These are phyloP conservation scores for Colletotrichum sp. DNA, from an alignment of 2,329 filamentous ascomycete species.

Conservation along the genomic window DNA sequence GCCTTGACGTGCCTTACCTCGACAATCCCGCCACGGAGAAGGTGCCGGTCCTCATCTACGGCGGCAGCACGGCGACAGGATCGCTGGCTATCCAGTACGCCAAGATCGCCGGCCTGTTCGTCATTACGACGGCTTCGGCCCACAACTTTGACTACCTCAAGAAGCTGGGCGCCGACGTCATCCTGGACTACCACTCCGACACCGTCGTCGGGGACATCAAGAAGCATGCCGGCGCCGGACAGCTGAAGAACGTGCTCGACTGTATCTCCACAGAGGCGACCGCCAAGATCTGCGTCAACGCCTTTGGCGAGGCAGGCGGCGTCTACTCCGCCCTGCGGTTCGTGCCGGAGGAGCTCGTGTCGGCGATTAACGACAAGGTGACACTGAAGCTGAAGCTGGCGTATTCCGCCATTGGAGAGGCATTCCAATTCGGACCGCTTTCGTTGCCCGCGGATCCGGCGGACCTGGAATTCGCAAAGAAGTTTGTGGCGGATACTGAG, in stretches of 20 bases:
- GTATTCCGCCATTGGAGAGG: constrained; percentile 45
- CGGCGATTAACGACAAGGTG: constrained; percentile 43
- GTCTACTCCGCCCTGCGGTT: constrained; percentile 42
- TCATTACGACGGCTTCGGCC: constrained; percentile 43
- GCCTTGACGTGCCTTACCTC: constrained; percentile 50
- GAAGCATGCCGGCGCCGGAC: constrained; percentile 22
- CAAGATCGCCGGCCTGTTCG: constrained; percentile 42
- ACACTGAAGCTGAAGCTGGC: constrained; percentile 33
- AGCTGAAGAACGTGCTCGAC: constrained; percentile 38
- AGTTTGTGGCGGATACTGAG: constrained; percentile 38
- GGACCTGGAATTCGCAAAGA: constrained; percentile 39
- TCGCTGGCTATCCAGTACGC: constrained; percentile 54
- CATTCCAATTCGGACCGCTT: constrained; percentile 25
- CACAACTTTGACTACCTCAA: constrained; percentile 43
- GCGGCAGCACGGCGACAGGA: constrained; percentile 59
- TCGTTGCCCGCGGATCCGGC: constrained; percentile 26
- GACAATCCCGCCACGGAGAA: constrained; percentile 1
- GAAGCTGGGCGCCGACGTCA: constrained; percentile 47
- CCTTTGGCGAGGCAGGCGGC: constrained; percentile 28
- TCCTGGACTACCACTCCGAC: constrained; percentile 48
- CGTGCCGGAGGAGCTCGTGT: constrained; percentile 39
- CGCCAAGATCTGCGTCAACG: constrained; percentile 33
- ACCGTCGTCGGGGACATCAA: constrained; percentile 25
- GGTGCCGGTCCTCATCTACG: constrained; percentile 41
- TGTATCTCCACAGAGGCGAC: constrained; percentile 30